These are phyloP conservation scores for Phaeosphaeriaceae sp. DNA, from an alignment of 2,329 filamentous ascomycete species.

Conservation along the genomic window DNA sequence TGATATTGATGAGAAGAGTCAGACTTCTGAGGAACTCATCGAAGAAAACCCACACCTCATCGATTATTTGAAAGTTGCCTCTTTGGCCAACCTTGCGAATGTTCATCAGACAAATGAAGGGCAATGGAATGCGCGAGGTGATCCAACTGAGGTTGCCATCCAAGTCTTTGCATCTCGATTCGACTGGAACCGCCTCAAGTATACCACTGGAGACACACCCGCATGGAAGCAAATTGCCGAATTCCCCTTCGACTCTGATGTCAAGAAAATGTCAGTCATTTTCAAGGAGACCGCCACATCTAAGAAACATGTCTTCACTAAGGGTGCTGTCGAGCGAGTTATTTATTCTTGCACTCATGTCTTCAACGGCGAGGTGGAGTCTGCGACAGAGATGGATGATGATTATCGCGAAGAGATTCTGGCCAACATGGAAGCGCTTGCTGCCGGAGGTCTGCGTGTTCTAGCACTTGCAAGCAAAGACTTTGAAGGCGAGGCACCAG, in stretches of 20 bases:
- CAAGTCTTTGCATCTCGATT: slow-evolving; percentile 77
- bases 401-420: slow-evolving; percentile 63
- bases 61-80: slow-evolving; percentile 42
- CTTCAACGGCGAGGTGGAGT: slow-evolving; percentile 59
- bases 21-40: slow-evolving; percentile 30
- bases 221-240: slow-evolving; percentile 59
- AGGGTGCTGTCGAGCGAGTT: slow-evolving; percentile 73
- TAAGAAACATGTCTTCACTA: slow-evolving; percentile 62
- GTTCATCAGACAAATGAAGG: slow-evolving; percentile 53
- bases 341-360: slow-evolving; percentile 56
- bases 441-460: slow-evolving; percentile 70
- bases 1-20: slow-evolving; percentile 33
- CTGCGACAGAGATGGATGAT: slow-evolving; percentile 54
- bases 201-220: slow-evolving; percentile 40
- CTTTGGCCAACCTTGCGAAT: slow-evolving; percentile 58
- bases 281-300: slow-evolving; percentile 53
- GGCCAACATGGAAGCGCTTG: slow-evolving; percentile 71
- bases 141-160: slow-evolving; percentile 71
- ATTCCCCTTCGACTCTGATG: slow-evolving; percentile 74
- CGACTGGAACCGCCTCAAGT: slow-evolving; percentile 60
- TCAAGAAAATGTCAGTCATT: slow-evolving; percentile 78
- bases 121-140: slow-evolving; percentile 43
- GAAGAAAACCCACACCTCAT: slow-evolving; percentile 37
- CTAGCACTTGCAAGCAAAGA: slow-evolving; percentile 66
- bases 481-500: slow-evolving; percentile 49